Conservation (phyloP, 2,329 filamentous ascomycete genomes). For the Colletotrichum acutatum region DNA sequence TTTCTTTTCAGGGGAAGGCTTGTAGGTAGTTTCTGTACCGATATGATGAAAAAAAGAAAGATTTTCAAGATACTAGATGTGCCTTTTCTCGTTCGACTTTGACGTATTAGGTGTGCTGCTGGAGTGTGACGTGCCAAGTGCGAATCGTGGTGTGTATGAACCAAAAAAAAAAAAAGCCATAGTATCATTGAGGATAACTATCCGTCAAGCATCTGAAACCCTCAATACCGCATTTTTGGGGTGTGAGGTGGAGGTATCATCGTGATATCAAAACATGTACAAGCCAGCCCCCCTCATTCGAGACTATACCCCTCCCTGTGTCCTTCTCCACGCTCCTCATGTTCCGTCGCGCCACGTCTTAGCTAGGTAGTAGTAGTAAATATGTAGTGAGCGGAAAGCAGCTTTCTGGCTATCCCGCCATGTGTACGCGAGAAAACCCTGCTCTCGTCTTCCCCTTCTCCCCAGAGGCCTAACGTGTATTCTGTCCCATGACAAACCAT, state of each 20-base stretch:
- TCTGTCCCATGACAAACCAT: background rate
- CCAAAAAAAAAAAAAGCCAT: background rate
- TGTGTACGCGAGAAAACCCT: no score
- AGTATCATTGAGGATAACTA: slow-evolving; percentile 8
- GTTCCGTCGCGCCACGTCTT: no score
- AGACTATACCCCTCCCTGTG: background rate
- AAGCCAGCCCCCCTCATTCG: background rate
- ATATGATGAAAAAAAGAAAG: slow-evolving; percentile 25
- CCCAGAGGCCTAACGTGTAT: background rate
- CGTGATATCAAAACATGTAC: slow-evolving; percentile 15
- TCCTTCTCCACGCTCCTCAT: background rate
- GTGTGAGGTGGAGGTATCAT: slow-evolving; percentile 29
- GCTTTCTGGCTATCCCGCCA: no score
- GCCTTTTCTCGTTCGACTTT: background rate
- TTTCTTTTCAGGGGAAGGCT: no score
- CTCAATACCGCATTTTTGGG: background rate
- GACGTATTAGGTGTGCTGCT: background rate
- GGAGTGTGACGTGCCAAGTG: no score
- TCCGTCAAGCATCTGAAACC: slow-evolving; percentile 17
- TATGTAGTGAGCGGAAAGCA: no score
- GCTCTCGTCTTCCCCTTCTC: no score
- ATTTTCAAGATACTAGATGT: background rate
- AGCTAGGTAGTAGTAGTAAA: no score
- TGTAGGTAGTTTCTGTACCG: slow-evolving; percentile 28
- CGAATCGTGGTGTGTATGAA: background rate